Evolutionary conservation across 73 alveolate species (phyloP).

Genomic region (Urostyla sp.): DNA sequence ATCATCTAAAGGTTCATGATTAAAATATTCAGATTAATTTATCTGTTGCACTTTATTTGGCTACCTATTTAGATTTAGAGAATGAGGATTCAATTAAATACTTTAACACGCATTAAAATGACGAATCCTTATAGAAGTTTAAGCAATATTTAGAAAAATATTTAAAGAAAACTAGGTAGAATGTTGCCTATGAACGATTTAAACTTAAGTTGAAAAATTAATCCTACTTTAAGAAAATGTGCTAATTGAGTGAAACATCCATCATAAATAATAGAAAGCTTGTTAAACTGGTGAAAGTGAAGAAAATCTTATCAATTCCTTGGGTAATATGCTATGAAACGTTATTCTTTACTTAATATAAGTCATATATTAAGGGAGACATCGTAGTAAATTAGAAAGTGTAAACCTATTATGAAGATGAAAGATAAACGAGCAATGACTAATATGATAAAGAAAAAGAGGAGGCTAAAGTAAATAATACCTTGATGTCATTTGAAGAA

Average conservation of each 20-base stretch:
- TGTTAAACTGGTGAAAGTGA: neutral
- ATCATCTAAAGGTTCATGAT: neutral
- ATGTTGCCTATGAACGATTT: neutral
- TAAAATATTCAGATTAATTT: neutral
- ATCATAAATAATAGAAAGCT: neutral
- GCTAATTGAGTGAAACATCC: neutral
- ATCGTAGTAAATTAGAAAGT: too few species aligned
- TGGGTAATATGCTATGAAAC: neutral
- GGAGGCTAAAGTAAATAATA: too few species aligned
- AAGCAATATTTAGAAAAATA: neutral
- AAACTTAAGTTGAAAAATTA: too few species aligned
- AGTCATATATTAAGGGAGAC: too few species aligned
- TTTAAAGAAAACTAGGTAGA: neutral
- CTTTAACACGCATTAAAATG: neutral
- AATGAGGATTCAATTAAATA: conserved; percentile 4
- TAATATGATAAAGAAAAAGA: too few species aligned
- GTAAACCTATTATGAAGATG: too few species aligned
- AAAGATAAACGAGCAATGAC: too few species aligned
- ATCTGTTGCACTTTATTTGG: conserved; percentile 40
- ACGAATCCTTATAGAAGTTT: neutral
- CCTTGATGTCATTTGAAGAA: too few species aligned
- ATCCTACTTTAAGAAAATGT: neutral
- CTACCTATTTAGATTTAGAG: conserved; percentile 7
- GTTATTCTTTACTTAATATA: neutral
- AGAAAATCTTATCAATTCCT: neutral